phyloP scores from a whole-genome alignment of 805 yeast species.

The Ascoidea rubescens region DNA sequence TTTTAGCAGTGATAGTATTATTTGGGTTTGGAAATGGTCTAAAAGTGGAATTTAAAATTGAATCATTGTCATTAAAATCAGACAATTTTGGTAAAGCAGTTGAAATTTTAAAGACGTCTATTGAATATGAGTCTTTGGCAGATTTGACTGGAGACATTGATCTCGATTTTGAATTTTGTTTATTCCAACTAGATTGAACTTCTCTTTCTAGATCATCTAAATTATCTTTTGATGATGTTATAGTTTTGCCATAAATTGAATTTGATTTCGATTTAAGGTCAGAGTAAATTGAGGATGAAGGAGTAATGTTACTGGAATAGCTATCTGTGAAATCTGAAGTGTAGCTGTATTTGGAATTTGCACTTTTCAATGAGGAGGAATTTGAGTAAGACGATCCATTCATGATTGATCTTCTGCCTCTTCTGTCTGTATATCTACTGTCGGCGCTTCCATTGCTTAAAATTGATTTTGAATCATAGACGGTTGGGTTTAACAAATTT shows the following conservation, averaged over 20 bases:
- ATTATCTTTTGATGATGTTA: not conserved
- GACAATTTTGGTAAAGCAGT: constrained; percentile 4
- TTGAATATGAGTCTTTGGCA: not conserved
- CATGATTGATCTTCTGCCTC: not conserved
- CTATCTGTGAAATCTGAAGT: not conserved
- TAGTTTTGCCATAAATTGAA: too few relatives aligned
- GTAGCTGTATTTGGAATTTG: not conserved
- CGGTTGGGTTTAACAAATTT: not conserved
- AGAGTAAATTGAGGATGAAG: not conserved
- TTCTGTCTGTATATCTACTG: not conserved
- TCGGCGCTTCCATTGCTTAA: not conserved
- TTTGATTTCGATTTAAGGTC: not conserved
- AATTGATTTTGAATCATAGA: not conserved
- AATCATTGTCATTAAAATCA: not conserved
- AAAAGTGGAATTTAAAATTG: not conserved
- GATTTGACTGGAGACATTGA: not conserved
- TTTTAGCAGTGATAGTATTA: too few relatives aligned
- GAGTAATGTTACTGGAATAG: not conserved
- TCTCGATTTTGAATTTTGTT: not conserved
- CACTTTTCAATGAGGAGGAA: not conserved
- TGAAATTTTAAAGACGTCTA: constrained; percentile 2
- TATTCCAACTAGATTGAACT: not conserved
- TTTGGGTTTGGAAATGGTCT: not conserved
- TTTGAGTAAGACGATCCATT: not conserved
- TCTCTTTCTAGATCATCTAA: not conserved